These are phyloP conservation scores for Leccinum sublutescens DNA, from an alignment of 768 basidiomycete genomes.

Conservation along the genomic window DNA sequence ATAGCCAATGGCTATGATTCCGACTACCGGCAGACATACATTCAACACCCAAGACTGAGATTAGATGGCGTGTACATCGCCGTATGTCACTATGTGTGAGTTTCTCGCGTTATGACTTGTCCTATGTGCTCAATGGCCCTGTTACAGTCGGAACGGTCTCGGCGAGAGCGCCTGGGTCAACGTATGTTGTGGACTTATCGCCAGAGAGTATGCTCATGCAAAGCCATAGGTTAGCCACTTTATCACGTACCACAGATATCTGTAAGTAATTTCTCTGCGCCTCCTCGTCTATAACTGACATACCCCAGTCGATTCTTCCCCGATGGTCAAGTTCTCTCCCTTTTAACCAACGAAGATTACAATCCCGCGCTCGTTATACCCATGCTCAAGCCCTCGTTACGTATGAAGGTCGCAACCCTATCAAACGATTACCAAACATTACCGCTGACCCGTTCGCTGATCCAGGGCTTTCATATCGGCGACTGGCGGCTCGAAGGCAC, in stretches of 20 bases:
- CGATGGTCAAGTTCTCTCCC: constrained; percentile 80
- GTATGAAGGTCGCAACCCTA: constrained; percentile 59
- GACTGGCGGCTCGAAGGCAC: constrained; percentile 68
- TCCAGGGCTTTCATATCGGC: constrained; percentile 71
- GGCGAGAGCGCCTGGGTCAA: constrained; percentile 88
- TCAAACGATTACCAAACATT: not conserved
- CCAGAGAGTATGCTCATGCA: constrained; percentile 5
- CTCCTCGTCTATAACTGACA: constrained; percentile 2
- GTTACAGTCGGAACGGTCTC: constrained; percentile 50
- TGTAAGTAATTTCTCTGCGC: constrained; percentile 46
- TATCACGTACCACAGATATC: constrained; percentile 90
- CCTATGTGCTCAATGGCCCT: constrained; percentile 1
- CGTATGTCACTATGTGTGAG: constrained; percentile 84
- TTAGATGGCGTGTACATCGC: constrained; percentile 90
- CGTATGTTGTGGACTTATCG: constrained; percentile 42
- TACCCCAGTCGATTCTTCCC: constrained; percentile 76
- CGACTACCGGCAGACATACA: constrained; percentile 73
- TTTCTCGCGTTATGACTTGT: constrained; percentile 9
- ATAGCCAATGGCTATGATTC: constrained; percentile 52
- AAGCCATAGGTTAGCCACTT: constrained; percentile 67
- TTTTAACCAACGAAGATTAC: constrained; percentile 78
- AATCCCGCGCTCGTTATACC: constrained; percentile 72
- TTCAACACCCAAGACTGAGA: constrained; percentile 83
- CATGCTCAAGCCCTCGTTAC: constrained; percentile 68
- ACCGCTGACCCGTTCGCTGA: constrained; percentile 1